Evolutionary conservation across 345 rosid species (phyloP).

Genomic region (Punica granatum): DNA sequence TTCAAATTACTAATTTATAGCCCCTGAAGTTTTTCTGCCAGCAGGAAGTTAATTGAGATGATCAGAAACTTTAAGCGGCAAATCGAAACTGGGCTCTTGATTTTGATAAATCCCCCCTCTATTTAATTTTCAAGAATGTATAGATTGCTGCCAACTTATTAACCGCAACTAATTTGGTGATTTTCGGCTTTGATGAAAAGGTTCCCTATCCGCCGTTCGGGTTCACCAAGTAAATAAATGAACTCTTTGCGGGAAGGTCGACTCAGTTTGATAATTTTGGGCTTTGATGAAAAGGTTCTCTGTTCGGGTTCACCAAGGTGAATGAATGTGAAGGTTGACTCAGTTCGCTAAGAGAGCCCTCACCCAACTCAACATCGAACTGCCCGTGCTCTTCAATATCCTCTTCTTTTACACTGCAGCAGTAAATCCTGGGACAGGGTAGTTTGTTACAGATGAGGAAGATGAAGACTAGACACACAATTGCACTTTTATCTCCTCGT

Average conservation of each 20-base stretch:
- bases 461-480: slow-evolving; percentile 9
- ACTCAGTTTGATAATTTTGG: slow-evolving; percentile 92
- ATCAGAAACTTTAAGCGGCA: too few species aligned
- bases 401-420: slow-evolving; percentile 87
- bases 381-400: slow-evolving; percentile 78
- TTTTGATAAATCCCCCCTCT: too few species aligned
- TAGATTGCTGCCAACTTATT: too few species aligned
- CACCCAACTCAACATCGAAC: slow-evolving; percentile 91
- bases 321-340: slow-evolving; percentile 85
- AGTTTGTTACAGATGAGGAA: slow-evolving; percentile 76
- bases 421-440: slow-evolving; percentile 85
- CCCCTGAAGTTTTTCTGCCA: too few species aligned
- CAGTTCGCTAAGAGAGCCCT: slow-evolving; percentile 93
- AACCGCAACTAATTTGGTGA: too few species aligned
- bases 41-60: too few species aligned
- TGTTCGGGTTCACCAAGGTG: too few species aligned
- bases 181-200: slow-evolving; percentile 34
- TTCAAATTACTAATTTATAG: too few species aligned
- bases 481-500: neutral
- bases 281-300: too few species aligned
- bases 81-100: too few species aligned
- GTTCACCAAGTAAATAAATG: slow-evolving; percentile 85
- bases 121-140: too few species aligned
- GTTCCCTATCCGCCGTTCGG: slow-evolving; percentile 98
- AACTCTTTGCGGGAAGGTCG: slow-evolving; percentile 85